Percentiles rank a stretch among this genome's conserved stretches.
Evolutionary conservation across 164 flowering plant species (phyloP).

Genomic region (Chimonanthus praecox): DNA sequence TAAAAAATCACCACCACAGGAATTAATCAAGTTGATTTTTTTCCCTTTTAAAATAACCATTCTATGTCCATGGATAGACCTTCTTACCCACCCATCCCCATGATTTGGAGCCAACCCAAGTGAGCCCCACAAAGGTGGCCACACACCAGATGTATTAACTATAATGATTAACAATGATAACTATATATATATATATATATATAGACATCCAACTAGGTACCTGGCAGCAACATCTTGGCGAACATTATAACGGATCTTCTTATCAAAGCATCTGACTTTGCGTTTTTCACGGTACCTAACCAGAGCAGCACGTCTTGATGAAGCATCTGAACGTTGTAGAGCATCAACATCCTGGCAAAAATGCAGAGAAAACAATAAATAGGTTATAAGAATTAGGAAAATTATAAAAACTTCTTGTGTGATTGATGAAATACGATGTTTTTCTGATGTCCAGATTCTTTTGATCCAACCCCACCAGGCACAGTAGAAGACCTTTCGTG

Average conservation of each 20-base stretch:
- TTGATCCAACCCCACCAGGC: not conserved
- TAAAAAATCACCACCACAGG: not conserved
- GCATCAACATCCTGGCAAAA: slow-evolving; percentile 32
- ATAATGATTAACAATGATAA: not conserved
- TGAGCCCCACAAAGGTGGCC: no score
- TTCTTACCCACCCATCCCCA: not conserved
- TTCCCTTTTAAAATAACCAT: not conserved
- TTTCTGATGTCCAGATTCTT: not conserved
- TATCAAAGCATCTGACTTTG: slow-evolving; percentile 75
- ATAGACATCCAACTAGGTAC: slow-evolving; percentile 19
- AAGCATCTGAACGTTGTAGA: slow-evolving; percentile 41
- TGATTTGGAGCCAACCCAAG: not conserved
- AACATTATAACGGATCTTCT: slow-evolving; percentile 74
- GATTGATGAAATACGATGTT: slow-evolving; percentile 3
- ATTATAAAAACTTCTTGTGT: not conserved
- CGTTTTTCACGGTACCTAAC: slow-evolving; percentile 68
- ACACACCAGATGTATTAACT: no score
- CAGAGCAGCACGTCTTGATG: slow-evolving; percentile 66
- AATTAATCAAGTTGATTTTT: not conserved
- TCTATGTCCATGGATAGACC: not conserved
- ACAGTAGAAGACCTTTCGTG: slow-evolving; percentile 8
- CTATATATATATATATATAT: not conserved
- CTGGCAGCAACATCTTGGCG: slow-evolving; percentile 81
- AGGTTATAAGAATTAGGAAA: not conserved
- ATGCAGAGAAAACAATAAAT: not conserved